Evolutionary conservation across 768 basidiomycete species (phyloP).

Genomic region (Inosperma sp.): DNA sequence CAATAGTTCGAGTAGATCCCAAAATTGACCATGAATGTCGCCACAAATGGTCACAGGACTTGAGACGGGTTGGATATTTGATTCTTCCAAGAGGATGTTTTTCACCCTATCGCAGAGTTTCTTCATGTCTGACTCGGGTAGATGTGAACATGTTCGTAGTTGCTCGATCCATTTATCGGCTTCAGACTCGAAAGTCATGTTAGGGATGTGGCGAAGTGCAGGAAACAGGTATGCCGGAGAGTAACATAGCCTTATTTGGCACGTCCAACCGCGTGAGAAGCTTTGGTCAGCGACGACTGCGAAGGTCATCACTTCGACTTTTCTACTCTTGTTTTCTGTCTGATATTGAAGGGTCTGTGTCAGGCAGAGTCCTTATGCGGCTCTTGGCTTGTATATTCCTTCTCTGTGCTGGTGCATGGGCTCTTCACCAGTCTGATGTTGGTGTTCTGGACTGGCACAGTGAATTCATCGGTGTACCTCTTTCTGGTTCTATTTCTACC

Average conservation of each 20-base stretch:
- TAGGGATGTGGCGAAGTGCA: background rate
- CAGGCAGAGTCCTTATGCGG: slow-evolving; percentile 25
- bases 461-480: slow-evolving; percentile 67
- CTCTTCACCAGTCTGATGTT: slow-evolving; percentile 69
- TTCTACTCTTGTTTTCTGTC: background rate
- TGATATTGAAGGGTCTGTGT: slow-evolving; percentile 1
- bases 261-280: slow-evolving; percentile 14
- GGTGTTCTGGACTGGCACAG: slow-evolving; percentile 89
- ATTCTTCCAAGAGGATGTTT: slow-evolving; percentile 89
- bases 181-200: slow-evolving; percentile 16
- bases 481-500: slow-evolving; percentile 43
- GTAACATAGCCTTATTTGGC: background rate
- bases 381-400: slow-evolving; percentile 19
- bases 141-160: slow-evolving; percentile 79
- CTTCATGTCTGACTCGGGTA: slow-evolving; percentile 91
- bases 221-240: background rate
- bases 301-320: background rate
- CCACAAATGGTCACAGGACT: slow-evolving; percentile 92
- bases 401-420: slow-evolving; percentile 28
- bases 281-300: background rate
- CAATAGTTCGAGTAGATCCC: slow-evolving; percentile 90
- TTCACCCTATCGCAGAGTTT: slow-evolving; percentile 87
- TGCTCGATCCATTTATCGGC: slow-evolving; percentile 87
- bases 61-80: slow-evolving; percentile 94
- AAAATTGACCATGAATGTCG: slow-evolving; percentile 97